Conservation (phyloP, 495 filamentous ascomycete genomes). For the Tuber umbilicatum region DNA sequence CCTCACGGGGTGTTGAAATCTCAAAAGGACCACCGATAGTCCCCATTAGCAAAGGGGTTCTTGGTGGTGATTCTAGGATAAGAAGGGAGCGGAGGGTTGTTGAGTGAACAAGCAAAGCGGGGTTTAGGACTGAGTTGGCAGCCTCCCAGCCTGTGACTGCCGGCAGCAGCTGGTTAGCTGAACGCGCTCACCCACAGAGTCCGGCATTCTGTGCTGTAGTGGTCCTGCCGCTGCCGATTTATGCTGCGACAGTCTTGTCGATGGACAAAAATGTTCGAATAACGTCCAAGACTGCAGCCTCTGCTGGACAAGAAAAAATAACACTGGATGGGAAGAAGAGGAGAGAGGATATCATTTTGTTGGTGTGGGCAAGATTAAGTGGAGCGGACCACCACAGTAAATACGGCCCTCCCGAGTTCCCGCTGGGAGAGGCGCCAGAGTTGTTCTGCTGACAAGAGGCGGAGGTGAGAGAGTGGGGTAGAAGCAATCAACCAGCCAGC, state of each 20-base stretch:
- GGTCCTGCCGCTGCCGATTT: not conserved
- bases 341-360: conserved; percentile 5
- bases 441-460: conserved; percentile 26
- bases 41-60: not conserved
- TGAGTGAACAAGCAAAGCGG: conserved; percentile 28
- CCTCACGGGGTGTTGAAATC: conserved; percentile 22
- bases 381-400: conserved; percentile 11
- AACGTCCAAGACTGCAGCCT: not conserved
- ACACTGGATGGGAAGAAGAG: conserved; percentile 10
- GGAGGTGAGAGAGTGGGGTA: conserved; percentile 33
- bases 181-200: not conserved
- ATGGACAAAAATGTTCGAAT: not conserved
- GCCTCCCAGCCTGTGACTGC: conserved; percentile 10
- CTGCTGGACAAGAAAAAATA: not conserved
- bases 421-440: conserved; percentile 13
- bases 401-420: conserved; percentile 19
- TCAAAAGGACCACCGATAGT: conserved; percentile 15
- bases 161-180: not conserved
- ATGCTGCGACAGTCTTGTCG: not conserved
- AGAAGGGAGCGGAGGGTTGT: conserved; percentile 13
- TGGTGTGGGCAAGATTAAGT: conserved; percentile 1
- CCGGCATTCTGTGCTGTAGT: conserved; percentile 4
- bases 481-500: conserved; percentile 1
- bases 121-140: conserved; percentile 25
- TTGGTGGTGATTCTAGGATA: not conserved